Base-by-base conservation (phyloP, 1,284 basidiomycete genomes). In the Papiliotrema nemorosa region DNA sequence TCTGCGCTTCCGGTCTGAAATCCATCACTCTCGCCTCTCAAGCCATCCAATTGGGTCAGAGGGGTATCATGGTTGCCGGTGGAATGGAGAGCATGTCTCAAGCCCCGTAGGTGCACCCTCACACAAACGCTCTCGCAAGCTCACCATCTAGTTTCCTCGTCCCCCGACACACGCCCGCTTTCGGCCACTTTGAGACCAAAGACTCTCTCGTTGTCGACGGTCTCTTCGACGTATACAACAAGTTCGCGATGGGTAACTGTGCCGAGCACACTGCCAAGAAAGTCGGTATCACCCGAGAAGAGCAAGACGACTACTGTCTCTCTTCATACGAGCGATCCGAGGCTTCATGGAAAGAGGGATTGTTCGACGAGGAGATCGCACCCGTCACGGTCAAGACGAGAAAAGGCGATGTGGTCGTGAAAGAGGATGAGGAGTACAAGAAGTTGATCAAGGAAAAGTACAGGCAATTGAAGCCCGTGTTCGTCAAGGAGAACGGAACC, bases 21-120 rank as follows among this genome's bases (percentile, higher is more conserved):
- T 81, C 90, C 36, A 83, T 97, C 77, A 94, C 91, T 75, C 82
- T 96, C 58, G 96, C 90, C 48, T 82, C 90, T 34, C 93, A 97
- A 78, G 84, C 83, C 66, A 92, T 98, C 72, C 81, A 85, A 68
- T 80, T 86, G 31, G 96, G 94, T 48, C 84, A 86, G 63, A 82
- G 80, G 52, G 74, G 78, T 73, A 84, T 97, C 45, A 87, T 97
- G 55, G 87, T 86, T 36, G 93, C 92, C 45, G 96, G 94, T 63
- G 94, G 94, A 53, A 92, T 92, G 83, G 94, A 98, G 79, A 90
- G 86, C 76, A 98, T 98, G 94, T 92, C 88, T 67, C 87, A 94
- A 62, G 88, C 92, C 62, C 93, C 84, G 90, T 91, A 74, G 70
- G 85, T 81, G 25, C 49, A 49, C 38, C 34, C 42, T 33, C 41